phyloP scores from a whole-genome alignment of 2,329 filamentous ascomycete species.

The Hypoxylon sp. region DNA sequence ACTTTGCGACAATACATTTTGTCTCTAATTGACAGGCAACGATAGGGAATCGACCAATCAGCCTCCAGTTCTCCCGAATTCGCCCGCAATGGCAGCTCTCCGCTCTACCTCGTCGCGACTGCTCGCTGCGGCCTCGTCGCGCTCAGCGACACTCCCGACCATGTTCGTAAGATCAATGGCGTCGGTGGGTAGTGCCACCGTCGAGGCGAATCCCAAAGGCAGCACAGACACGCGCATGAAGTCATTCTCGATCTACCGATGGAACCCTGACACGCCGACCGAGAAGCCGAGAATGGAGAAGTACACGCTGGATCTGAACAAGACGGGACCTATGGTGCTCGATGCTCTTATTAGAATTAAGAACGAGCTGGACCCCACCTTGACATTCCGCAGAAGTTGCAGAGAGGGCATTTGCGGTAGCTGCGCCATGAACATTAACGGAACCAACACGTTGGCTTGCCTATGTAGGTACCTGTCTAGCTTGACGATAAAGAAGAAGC shows the following conservation, averaged over 20 bases:
- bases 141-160: slow-evolving; percentile 56
- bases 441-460: slow-evolving; percentile 97
- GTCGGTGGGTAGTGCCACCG: slow-evolving; percentile 70
- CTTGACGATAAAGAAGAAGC: not conserved
- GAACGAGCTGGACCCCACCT: slow-evolving; percentile 96
- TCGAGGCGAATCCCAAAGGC: slow-evolving; percentile 72
- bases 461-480: slow-evolving; percentile 82
- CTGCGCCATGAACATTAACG: slow-evolving; percentile 99
- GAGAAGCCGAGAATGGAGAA: slow-evolving; percentile 96
- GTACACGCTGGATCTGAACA: slow-evolving; percentile 96
- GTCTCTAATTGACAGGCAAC: slow-evolving; percentile 7
- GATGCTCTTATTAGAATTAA: slow-evolving; percentile 98
- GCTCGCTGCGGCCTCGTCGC: slow-evolving; percentile 64
- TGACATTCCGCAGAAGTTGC: slow-evolving; percentile 96
- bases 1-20: slow-evolving; percentile 5
- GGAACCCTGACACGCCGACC: slow-evolving; percentile 93
- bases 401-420: slow-evolving; percentile 98
- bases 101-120: slow-evolving; percentile 70
- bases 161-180: slow-evolving; percentile 68
- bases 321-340: slow-evolving; percentile 98
- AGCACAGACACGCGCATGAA: slow-evolving; percentile 77
- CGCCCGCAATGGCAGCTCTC: slow-evolving; percentile 71
- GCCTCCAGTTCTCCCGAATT: slow-evolving; percentile 23
- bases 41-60: slow-evolving; percentile 22
- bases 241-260: slow-evolving; percentile 98